These are phyloP conservation scores for Lagerstroemia speciosa DNA, from an alignment of 345 rosid genomes.

Conservation along the genomic window DNA sequence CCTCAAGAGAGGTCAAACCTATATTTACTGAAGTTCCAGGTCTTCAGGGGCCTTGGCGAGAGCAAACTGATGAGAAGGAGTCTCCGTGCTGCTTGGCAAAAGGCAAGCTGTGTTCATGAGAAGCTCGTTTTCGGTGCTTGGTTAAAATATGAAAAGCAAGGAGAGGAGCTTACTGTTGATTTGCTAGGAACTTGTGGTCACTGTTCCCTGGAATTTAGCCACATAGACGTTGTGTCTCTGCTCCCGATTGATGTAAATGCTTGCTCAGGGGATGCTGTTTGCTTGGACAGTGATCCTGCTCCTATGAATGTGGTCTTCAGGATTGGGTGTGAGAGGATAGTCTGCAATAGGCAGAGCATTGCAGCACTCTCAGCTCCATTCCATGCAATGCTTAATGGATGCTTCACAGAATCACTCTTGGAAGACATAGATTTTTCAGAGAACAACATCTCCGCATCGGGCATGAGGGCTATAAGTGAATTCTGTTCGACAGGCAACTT, in stretches of 20 bases:
- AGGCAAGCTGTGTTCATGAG: slow-evolving; percentile 72
- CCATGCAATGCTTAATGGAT: slow-evolving; percentile 83
- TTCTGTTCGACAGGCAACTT: slow-evolving; percentile 60
- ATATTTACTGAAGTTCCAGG: slow-evolving; percentile 71
- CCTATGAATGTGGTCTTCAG: slow-evolving; percentile 46
- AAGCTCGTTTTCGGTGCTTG: slow-evolving; percentile 86
- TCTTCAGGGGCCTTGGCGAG: slow-evolving; percentile 90
- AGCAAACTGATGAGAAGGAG: slow-evolving; percentile 76
- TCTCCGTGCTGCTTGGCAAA: slow-evolving; percentile 89
- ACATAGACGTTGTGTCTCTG: slow-evolving; percentile 55
- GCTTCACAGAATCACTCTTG: slow-evolving; percentile 69
- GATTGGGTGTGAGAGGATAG: slow-evolving; percentile 65
- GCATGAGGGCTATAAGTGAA: slow-evolving; percentile 58
- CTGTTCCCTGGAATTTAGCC: slow-evolving; percentile 60
- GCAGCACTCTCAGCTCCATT: slow-evolving; percentile 85
- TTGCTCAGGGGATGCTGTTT: slow-evolving; percentile 26
- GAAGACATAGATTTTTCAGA: slow-evolving; percentile 84
- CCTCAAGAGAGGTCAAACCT: slow-evolving; percentile 56
- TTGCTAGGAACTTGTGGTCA: slow-evolving; percentile 72
- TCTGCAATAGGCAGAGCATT: slow-evolving; percentile 71
- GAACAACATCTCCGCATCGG: slow-evolving; percentile 59
- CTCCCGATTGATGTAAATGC: slow-evolving; percentile 26
- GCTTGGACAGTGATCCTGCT: slow-evolving; percentile 20
- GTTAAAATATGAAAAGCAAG: slow-evolving; percentile 82
- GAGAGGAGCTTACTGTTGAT: slow-evolving; percentile 79